Conservation (phyloP, 495 filamentous ascomycete genomes). For the Penicillium lagena region DNA sequence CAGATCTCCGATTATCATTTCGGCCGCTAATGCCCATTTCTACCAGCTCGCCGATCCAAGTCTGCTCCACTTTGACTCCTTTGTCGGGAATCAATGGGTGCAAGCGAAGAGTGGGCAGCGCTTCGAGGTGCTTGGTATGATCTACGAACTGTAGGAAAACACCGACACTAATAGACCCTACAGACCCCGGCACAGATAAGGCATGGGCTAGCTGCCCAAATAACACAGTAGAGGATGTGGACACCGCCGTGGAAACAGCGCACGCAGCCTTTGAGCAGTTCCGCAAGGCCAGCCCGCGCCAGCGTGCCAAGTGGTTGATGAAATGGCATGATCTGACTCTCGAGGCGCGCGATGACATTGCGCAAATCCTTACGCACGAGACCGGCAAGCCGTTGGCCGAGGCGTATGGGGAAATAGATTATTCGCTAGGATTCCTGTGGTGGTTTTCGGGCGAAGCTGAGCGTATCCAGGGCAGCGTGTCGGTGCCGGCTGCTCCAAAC, state of each 20-base stretch:
- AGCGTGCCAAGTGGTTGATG: conserved; percentile 55
- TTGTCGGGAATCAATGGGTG: conserved; percentile 57
- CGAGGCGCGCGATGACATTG: conserved; percentile 47
- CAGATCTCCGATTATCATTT: conserved; percentile 8
- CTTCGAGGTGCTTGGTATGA: conserved; percentile 60
- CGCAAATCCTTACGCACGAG: conserved; percentile 54
- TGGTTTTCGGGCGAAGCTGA: conserved; percentile 68
- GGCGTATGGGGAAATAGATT: conserved; percentile 53
- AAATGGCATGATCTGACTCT: conserved; percentile 52
- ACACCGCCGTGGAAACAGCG: conserved; percentile 51
- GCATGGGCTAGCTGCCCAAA: conserved; percentile 59
- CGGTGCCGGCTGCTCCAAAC: conserved; percentile 47
- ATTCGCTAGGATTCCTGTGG: conserved; percentile 54
- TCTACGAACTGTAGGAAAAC: not conserved
- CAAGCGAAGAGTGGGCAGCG: conserved; percentile 54
- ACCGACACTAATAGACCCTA: conserved; percentile 2
- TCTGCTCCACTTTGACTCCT: conserved; percentile 54
- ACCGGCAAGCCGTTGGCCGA: conserved; percentile 59
- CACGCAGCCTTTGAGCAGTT: conserved; percentile 57
- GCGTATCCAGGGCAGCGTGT: conserved; percentile 56
- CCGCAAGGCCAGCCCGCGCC: conserved; percentile 51
- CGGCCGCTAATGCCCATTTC: not conserved
- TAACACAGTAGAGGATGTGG: conserved; percentile 55
- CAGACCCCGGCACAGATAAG: conserved; percentile 60
- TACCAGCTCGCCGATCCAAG: conserved; percentile 50